These are phyloP conservation scores for Alternaria gaisen DNA, from an alignment of 2,329 filamentous ascomycete genomes.

Conservation along the genomic window DNA sequence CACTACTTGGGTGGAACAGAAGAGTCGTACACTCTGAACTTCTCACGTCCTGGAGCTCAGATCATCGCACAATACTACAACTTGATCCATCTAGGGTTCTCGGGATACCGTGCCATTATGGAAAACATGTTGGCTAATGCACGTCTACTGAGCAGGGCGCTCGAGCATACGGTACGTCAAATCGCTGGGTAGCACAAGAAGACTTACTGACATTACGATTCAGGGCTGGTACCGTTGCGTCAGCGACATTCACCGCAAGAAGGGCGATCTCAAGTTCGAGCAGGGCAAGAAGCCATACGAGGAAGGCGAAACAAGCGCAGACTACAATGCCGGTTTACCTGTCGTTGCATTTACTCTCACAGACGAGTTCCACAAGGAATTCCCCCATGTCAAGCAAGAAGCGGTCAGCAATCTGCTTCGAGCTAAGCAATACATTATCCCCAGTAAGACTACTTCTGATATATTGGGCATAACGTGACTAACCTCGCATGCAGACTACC, in stretches of 20 bases:
- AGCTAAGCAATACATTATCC: slow-evolving; percentile 75
- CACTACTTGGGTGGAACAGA: slow-evolving; percentile 77
- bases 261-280: slow-evolving; percentile 56
- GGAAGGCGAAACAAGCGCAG: slow-evolving; percentile 61
- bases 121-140: slow-evolving; percentile 73
- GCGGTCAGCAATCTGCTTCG: slow-evolving; percentile 69
- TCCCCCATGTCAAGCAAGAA: slow-evolving; percentile 71
- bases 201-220: background rate
- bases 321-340: slow-evolving; percentile 71
- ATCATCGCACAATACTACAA: slow-evolving; percentile 79
- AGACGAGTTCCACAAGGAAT: slow-evolving; percentile 66
- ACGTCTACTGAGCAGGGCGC: slow-evolving; percentile 67
- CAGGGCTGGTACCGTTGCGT: slow-evolving; percentile 66
- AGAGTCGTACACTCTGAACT: slow-evolving; percentile 75
- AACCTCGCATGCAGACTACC: slow-evolving; percentile 62
- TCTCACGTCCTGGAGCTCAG: slow-evolving; percentile 74
- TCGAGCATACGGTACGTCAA: slow-evolving; percentile 63
- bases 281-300: slow-evolving; percentile 55
- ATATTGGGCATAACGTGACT: slow-evolving; percentile 14
- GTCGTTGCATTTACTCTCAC: slow-evolving; percentile 73
- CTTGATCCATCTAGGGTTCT: slow-evolving; percentile 73
- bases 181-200: background rate
- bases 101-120: slow-evolving; percentile 69
- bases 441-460: slow-evolving; percentile 57
- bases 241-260: slow-evolving; percentile 71